A percentile compares a stretch with the other conserved stretches of the same genome.
Evolutionary conservation across 2,329 filamentous ascomycete genomes (phyloP).

Genomic region (Tolypocladium album): DNA sequence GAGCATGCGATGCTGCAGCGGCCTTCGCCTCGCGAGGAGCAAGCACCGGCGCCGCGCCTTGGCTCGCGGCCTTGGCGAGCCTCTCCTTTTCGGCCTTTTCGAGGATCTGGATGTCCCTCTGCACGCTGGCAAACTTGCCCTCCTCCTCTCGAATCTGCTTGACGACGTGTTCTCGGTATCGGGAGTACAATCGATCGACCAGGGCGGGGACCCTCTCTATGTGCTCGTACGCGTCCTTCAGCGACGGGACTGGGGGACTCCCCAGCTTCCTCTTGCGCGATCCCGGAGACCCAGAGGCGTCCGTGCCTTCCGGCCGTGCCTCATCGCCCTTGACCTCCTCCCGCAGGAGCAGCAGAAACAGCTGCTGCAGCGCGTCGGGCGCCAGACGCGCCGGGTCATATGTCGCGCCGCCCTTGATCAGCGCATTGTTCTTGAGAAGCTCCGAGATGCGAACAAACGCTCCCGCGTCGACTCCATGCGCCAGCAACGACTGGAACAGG

Average conservation of each 20-base stretch:
- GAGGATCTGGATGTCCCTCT: conserved; percentile 58
- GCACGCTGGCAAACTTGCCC: conserved; percentile 49
- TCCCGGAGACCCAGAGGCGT: conserved; percentile 39
- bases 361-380: conserved; percentile 65
- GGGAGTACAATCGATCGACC: conserved; percentile 62
- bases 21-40: conserved; percentile 21
- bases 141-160: conserved; percentile 66
- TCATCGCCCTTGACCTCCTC: conserved; percentile 55
- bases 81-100: conserved; percentile 37
- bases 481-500: conserved; percentile 69
- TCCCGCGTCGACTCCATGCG: conserved; percentile 52
- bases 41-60: conserved; percentile 19
- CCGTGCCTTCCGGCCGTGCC: conserved; percentile 22
- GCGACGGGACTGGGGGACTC: conserved; percentile 49
- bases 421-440: conserved; percentile 59
- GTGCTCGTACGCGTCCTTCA: conserved; percentile 57
- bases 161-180: conserved; percentile 62
- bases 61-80: conserved; percentile 23
- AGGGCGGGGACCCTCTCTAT: conserved; percentile 58
- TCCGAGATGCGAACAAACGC: conserved; percentile 66
- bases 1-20: conserved; percentile 12
- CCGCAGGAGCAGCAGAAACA: conserved; percentile 66
- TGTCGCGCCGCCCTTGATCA: conserved; percentile 57
- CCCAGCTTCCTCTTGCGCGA: conserved; percentile 67
- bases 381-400: conserved; percentile 68